These are phyloP conservation scores for Magnusiomyces suaveolens DNA, from an alignment of 1,139 yeast genomes.

Conservation along the genomic window DNA sequence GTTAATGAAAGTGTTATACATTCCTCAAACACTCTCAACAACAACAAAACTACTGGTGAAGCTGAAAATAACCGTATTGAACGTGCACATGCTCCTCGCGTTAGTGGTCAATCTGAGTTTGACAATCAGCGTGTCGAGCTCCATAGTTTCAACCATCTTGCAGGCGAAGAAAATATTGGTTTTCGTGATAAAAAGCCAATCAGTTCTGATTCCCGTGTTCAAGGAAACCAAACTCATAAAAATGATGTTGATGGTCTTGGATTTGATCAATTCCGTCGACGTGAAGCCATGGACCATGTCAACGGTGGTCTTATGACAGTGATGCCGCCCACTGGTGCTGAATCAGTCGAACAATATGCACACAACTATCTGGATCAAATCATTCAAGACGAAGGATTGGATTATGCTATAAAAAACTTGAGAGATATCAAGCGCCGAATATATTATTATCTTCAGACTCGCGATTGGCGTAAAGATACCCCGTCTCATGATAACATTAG, in stretches of 20 bases:
- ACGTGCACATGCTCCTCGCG: background rate
- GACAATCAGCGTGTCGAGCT: conserved; percentile 10
- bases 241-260: conserved; percentile 75
- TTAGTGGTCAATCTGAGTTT: conserved; percentile 5
- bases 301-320: conserved; percentile 7
- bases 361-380: conserved; percentile 16
- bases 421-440: conserved; percentile 15
- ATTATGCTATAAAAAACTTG: conserved; percentile 2
- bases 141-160: conserved; percentile 73
- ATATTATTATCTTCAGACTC: conserved; percentile 15
- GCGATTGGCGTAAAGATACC: conserved; percentile 13
- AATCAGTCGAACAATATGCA: conserved; percentile 45
- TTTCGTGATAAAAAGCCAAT: conserved; percentile 72
- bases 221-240: conserved; percentile 52
- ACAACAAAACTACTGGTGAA: conserved; percentile 1
- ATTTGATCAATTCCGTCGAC: conserved; percentile 36
- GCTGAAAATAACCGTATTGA: background rate
- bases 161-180: conserved; percentile 81
- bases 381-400: conserved; percentile 15
- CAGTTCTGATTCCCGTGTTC: conserved; percentile 73
- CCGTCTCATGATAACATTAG: conserved; percentile 3
- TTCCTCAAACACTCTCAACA: background rate
- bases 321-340: conserved; percentile 37
- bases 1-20: background rate
- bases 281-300: conserved; percentile 15